Conservation (phyloP, 345 rosid genomes). For the Gossypium thurberi region DNA sequence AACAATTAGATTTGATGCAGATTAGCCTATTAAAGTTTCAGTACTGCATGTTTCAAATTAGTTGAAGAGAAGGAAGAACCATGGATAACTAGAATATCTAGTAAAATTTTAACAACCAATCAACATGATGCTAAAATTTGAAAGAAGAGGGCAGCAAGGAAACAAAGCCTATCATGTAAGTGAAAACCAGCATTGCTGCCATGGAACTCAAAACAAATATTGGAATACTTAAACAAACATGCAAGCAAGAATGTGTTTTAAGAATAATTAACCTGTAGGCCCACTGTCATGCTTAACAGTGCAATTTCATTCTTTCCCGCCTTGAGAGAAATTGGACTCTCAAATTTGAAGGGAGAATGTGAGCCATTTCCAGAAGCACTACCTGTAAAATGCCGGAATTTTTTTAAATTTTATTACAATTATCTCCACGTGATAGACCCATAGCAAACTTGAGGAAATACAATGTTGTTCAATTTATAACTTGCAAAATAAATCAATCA, state of each 20-base stretch:
- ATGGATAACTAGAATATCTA: background rate
- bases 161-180: background rate
- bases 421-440: background rate
- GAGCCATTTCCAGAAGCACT: conserved; percentile 74
- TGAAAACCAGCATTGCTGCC: background rate
- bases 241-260: background rate
- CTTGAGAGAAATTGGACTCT: conserved; percentile 53
- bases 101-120: background rate
- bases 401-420: background rate
- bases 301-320: conserved; percentile 74
- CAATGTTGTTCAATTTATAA: background rate
- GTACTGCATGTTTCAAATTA: background rate
- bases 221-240: conserved; percentile 2
- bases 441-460: background rate
- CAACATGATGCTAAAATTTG: background rate
- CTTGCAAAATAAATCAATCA: background rate
- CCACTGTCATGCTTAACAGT: conserved; percentile 81
- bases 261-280: conserved; percentile 56
- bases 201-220: background rate
- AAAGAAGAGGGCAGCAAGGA: background rate
- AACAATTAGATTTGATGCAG: background rate
- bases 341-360: conserved; percentile 50
- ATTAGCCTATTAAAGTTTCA: background rate
- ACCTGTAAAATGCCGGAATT: conserved; percentile 33
- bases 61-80: background rate